Evolutionary conservation across 2,329 filamentous ascomycete genomes (phyloP).

Genomic region (Aspergillus sp.): DNA sequence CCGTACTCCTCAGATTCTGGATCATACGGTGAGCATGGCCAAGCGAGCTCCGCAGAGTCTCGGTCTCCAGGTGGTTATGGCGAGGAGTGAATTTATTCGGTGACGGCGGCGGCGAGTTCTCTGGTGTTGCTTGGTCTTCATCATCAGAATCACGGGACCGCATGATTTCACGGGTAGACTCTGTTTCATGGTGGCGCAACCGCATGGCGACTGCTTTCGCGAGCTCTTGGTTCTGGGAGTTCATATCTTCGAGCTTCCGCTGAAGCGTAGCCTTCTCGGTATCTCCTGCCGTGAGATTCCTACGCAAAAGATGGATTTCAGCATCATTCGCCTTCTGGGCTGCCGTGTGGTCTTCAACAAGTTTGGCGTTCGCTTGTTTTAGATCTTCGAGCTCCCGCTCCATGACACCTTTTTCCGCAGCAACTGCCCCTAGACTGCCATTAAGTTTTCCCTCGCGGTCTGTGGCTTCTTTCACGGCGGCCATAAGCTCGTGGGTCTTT

Average conservation of each 20-base stretch:
- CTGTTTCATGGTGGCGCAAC: conserved; percentile 64
- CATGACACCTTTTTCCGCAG: conserved; percentile 71
- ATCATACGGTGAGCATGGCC: conserved; percentile 96
- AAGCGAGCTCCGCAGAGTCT: conserved; percentile 91
- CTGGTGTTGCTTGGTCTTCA: conserved; percentile 71
- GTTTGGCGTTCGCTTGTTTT: conserved; percentile 73
- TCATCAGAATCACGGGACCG: conserved; percentile 66
- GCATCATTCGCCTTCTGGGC: conserved; percentile 82
- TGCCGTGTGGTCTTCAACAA: conserved; percentile 76
- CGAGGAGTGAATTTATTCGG: conserved; percentile 89
- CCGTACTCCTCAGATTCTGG: conserved; percentile 88
- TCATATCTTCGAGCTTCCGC: conserved; percentile 83
- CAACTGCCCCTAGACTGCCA: conserved; percentile 67
- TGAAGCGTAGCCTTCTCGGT: conserved; percentile 76
- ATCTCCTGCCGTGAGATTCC: conserved; percentile 75
- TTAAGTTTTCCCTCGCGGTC: conserved; percentile 82
- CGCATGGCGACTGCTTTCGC: conserved; percentile 79
- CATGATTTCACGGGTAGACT: conserved; percentile 58
- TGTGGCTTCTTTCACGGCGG: conserved; percentile 70
- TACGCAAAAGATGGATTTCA: conserved; percentile 79
- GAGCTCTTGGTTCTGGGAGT: conserved; percentile 85
- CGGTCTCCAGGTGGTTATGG: conserved; percentile 87
- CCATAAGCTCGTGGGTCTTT: conserved; percentile 78
- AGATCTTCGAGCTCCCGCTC: conserved; percentile 91
- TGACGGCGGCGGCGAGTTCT: conserved; percentile 86